Evolutionary conservation across 2,329 filamentous ascomycete species (phyloP).

Genomic region (Paraconiothyrium sp.): DNA sequence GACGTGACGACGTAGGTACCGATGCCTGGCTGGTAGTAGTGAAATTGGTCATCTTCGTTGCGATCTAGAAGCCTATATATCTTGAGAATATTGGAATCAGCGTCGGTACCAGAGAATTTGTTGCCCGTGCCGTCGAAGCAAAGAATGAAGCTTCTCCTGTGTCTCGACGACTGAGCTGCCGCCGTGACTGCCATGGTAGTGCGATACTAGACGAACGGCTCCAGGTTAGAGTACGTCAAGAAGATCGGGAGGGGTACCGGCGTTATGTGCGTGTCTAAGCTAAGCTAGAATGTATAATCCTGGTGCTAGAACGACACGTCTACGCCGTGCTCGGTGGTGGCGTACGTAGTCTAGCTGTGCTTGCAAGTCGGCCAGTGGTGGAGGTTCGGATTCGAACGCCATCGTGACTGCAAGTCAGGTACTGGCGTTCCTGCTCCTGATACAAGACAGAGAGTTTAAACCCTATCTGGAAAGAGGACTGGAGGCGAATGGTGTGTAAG

Average conservation of each 20-base stretch:
- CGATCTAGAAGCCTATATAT: slow-evolving; percentile 76
- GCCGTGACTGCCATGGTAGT: slow-evolving; percentile 25
- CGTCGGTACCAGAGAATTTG: slow-evolving; percentile 51
- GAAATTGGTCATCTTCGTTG: slow-evolving; percentile 65
- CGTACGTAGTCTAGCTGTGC: slow-evolving; percentile 16
- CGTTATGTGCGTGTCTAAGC: background rate
- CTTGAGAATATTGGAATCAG: slow-evolving; percentile 66
- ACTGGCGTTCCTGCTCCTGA: background rate
- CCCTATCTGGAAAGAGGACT: background rate
- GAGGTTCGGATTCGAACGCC: background rate
- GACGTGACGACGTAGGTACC: slow-evolving; percentile 75
- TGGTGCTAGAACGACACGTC: background rate
- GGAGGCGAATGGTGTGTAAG: background rate
- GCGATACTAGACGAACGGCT: slow-evolving; percentile 10
- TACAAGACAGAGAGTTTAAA: background rate
- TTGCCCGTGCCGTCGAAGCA: slow-evolving; percentile 50
- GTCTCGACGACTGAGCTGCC: slow-evolving; percentile 14
- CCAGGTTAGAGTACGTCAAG: background rate
- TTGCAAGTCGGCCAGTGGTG: slow-evolving; percentile 17
- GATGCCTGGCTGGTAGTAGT: slow-evolving; percentile 64
- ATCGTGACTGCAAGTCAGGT: background rate
- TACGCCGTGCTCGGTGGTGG: background rate
- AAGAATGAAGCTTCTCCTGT: slow-evolving; percentile 49
- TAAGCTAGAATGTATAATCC: background rate
- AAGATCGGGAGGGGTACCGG: background rate